These are phyloP conservation scores for Kokia cookei DNA, from an alignment of 441 rosid genomes.

Conservation along the genomic window DNA sequence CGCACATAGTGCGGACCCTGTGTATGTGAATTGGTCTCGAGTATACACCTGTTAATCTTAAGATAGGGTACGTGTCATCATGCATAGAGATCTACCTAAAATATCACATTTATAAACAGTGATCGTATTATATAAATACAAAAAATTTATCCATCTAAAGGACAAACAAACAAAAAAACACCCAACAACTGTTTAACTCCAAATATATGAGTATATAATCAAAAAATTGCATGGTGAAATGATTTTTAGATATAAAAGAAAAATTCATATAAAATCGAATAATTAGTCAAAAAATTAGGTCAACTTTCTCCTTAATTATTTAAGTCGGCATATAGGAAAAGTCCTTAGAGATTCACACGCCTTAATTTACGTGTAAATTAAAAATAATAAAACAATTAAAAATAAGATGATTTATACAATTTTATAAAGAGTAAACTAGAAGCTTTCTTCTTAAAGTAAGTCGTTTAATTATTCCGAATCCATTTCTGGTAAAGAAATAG, in stretches of 20 bases:
- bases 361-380: slow-evolving; percentile 2
- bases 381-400: not conserved
- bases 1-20: too few species aligned
- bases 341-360: not conserved
- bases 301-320: not conserved
- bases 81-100: too few species aligned
- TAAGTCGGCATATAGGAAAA: not conserved
- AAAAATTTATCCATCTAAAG: too few species aligned
- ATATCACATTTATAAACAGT: too few species aligned
- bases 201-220: not conserved
- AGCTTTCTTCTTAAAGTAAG: not conserved
- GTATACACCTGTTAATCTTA: too few species aligned
- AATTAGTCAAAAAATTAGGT: not conserved
- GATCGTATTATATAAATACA: too few species aligned
- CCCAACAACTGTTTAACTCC: too few species aligned
- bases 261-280: not conserved
- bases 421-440: not conserved
- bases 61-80: too few species aligned
- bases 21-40: too few species aligned
- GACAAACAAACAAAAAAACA: too few species aligned
- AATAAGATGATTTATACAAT: not conserved
- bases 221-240: not conserved
- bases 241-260: too few species aligned
- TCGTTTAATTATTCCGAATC: not conserved
- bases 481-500: slow-evolving; percentile 1